Evolutionary conservation across 768 basidiomycete species (phyloP).

Genomic region (Termitomyces sp.): DNA sequence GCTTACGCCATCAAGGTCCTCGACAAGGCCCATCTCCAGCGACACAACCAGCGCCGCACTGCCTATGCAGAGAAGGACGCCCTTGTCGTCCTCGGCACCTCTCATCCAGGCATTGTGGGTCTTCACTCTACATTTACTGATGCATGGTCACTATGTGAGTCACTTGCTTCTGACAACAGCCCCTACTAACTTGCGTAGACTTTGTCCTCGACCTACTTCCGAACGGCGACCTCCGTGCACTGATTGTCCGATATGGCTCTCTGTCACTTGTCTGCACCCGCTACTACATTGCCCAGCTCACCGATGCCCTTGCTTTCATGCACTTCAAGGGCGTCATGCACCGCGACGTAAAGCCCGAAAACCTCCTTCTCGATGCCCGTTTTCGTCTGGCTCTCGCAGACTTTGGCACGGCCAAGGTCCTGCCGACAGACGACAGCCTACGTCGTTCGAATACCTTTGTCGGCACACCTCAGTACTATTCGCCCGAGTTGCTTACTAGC

Average conservation of each 20-base stretch:
- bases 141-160: conserved; percentile 77
- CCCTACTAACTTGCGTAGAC: conserved; percentile 37
- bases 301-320: conserved; percentile 88
- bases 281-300: conserved; percentile 87
- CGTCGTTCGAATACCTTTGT: conserved; percentile 64
- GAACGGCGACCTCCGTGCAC: conserved; percentile 75
- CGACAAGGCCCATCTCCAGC: conserved; percentile 79
- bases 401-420: conserved; percentile 88
- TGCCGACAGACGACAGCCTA: conserved; percentile 37
- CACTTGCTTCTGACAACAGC: not conserved
- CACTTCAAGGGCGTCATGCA: conserved; percentile 89
- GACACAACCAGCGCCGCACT: conserved; percentile 73
- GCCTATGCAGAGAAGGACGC: conserved; percentile 78
- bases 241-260: conserved; percentile 79
- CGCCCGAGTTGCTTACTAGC: conserved; percentile 77
- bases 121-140: conserved; percentile 87
- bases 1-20: conserved; percentile 73
- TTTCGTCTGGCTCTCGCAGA: conserved; percentile 94
- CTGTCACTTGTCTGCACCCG: conserved; percentile 72
- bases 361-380: conserved; percentile 82
- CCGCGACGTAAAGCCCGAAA: conserved; percentile 83
- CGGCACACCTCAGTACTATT: conserved; percentile 87
- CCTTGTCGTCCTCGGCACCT: conserved; percentile 65
- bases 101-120: conserved; percentile 80
- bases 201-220: conserved; percentile 75